Evolutionary conservation across 139 green algal genomes (phyloP).

Genomic region (Nannochloris sp.): DNA sequence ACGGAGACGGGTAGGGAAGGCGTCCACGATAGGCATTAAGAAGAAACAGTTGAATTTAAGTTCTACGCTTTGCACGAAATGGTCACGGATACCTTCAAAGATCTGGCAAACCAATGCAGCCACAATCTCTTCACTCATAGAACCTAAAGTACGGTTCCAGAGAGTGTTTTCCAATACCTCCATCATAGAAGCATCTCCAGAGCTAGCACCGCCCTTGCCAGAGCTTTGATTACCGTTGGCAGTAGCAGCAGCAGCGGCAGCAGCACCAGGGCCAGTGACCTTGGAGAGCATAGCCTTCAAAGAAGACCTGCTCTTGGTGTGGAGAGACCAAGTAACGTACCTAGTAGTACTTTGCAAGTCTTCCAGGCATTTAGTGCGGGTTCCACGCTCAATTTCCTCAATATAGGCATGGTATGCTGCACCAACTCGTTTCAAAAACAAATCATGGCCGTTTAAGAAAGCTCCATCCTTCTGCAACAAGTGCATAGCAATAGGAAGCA

Average conservation of each 20-base stretch:
- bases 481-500: conserved; percentile 86
- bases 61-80: conserved; percentile 77
- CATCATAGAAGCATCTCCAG: conserved; percentile 21
- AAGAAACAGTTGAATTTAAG: conserved; percentile 99
- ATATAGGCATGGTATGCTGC: conserved; percentile 78
- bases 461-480: conserved; percentile 71
- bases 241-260: neutral
- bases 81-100: conserved; percentile 84
- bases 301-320: conserved; percentile 65
- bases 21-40: conserved; percentile 92
- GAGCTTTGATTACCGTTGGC: conserved; percentile 2
- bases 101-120: conserved; percentile 81
- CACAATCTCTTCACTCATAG: conserved; percentile 82
- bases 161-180: conserved; percentile 78
- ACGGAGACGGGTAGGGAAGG: conserved; percentile 72
- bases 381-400: conserved; percentile 51
- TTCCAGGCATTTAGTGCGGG: conserved; percentile 72
- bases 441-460: conserved; percentile 74
- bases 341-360: conserved; percentile 81
- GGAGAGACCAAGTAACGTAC: conserved; percentile 90
- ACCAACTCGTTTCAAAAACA: conserved; percentile 79
- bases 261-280: conserved; percentile 22
- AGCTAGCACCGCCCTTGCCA: neutral
- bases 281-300: conserved; percentile 65
- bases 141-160: conserved; percentile 75